Evolutionary conservation across 768 basidiomycete genomes (phyloP), one percentile per base, ranked within the genome.

Genomic region (Collybia nuda): DNA sequence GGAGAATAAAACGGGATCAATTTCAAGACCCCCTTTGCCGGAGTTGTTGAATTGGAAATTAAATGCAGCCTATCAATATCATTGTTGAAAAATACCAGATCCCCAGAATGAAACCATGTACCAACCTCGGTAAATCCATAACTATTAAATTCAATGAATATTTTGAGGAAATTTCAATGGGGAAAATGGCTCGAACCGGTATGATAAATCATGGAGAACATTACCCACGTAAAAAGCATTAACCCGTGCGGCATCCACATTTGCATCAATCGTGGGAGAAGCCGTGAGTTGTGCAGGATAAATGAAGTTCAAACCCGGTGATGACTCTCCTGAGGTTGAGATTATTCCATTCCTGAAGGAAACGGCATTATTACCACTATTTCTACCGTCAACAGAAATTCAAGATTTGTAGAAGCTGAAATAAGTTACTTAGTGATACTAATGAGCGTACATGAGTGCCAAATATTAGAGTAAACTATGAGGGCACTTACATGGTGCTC

Each of bases 161-260:
- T 32, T 32, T 32, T 6, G 3, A 32, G 14, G 17, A 6, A 41
- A 6, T n/a, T n/a, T n/a, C n/a, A 22, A 26, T 15, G 22, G 21
- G 15, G 35, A 21, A 28, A 19, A 38, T 8, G 19, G 22, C 11
- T 76, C 78, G 47, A 74, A 71, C 51, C 67, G 61, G 62, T 80
- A 75, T 19, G 62, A 52, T 35, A 68, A 47, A 58, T 85, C 82
- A 62, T 86, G 82, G 53, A 81, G 68, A 44, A 71, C 70, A 71
- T 86, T 87, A 60, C 77, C 76, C 37, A 84, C 63, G 65, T 81
- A 86, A 68, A 85, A 85, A 14, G 70, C 69, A 54, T 79, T 79
- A 6, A 76, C 75, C 18, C 75, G 68, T 2, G 81, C 81, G 22
- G 81, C 75, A 47, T 80, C 71, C 41, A 78, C 54, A 62, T 82